Base-by-base conservation (phyloP, 371 early-diverging fungal genomes). In the Zychaea mexicana region DNA sequence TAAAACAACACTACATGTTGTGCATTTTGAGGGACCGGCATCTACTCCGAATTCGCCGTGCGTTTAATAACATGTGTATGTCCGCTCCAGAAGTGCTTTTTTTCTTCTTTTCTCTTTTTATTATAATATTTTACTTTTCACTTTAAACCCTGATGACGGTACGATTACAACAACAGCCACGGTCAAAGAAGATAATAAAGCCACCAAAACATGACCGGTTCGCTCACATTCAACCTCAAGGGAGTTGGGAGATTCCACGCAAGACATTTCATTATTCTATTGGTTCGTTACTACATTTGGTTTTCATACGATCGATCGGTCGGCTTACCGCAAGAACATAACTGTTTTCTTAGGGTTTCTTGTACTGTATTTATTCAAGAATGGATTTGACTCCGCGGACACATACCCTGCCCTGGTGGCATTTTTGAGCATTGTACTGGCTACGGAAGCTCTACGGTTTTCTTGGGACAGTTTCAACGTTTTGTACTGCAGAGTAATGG, bases 171-270 rank as follows among this genome's bases (percentile, higher is more conserved):
- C 49, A 49, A 17, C 10, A 5, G 6, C 49, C 10, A 22, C 21
- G 12, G 4, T 10, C 19, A 17, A 49, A 49, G n/a, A 49, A 49
- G 22, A 4, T 24, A 49, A 24, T 49, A 19, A 49, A 49, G 22
- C 49, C 49, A 49, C 49, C 24, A 24, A 7, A 12, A 42, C 49
- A 9, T 22, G 49, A 49, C 24, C 68, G 66, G 1, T 75, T 72
- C 61, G 53, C 61, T 2, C 65, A 71, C 52, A 71, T 77, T 54
- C 77, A 77, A 42, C 70, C 78, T 24, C 68, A 73, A 57, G 76
- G 79, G 19, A 71, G 77, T 13, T 81, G 78, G 79, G 85, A 85
- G 62, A 61, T 85, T 19, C 82, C 85, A 52, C 73, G 85, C 49
- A 85, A 85, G 55, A 13, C 71, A 17, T 79, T 82, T 42, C 85